A percentile compares a stretch with the other conserved stretches of the same genome.
Evolutionary conservation across 441 rosid species (phyloP).

Genomic region (Lepidium campestre): DNA sequence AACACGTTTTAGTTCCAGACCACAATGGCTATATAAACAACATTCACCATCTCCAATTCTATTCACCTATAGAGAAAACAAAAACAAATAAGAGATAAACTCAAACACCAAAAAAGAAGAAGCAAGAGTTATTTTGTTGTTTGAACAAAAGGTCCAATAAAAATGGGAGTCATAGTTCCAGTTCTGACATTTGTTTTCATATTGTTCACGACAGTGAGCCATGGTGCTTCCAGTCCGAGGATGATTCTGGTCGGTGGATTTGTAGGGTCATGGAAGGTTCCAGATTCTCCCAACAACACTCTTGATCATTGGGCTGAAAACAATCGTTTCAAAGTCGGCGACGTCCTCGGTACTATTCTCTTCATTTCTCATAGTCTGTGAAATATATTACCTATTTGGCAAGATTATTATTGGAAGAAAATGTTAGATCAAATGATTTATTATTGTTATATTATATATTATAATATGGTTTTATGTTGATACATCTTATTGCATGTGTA

Average conservation of each 20-base stretch:
- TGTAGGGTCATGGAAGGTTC: conserved; percentile 36
- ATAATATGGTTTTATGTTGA: not conserved
- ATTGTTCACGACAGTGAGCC: conserved; percentile 15
- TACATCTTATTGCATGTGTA: conserved; percentile 7
- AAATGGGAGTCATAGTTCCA: conserved; percentile 20
- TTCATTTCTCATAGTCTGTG: conserved; percentile 1
- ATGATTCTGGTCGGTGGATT: conserved; percentile 41
- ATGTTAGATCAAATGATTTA: too few relatives aligned
- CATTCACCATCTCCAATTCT: not conserved
- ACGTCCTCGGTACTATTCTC: conserved; percentile 32
- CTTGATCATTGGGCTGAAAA: conserved; percentile 42
- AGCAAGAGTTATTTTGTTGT: not conserved
- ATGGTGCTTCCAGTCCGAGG: conserved; percentile 23
- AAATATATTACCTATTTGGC: too few relatives aligned
- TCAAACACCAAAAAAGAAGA: not conserved
- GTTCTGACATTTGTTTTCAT: conserved; percentile 22
- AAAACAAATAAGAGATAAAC: conserved; percentile 4
- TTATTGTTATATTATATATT: not conserved
- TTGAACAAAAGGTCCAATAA: not conserved
- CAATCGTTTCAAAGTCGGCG: conserved; percentile 42
- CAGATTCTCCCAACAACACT: conserved; percentile 28
- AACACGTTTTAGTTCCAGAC: conserved; percentile 1
- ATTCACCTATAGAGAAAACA: conserved; percentile 7
- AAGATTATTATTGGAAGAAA: too few relatives aligned
- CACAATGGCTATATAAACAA: conserved; percentile 21